A percentile compares a stretch with the other conserved stretches of the same genome.
Evolutionary conservation across 2,329 filamentous ascomycete species (phyloP).

Genomic region (Neonectria coccinea): DNA sequence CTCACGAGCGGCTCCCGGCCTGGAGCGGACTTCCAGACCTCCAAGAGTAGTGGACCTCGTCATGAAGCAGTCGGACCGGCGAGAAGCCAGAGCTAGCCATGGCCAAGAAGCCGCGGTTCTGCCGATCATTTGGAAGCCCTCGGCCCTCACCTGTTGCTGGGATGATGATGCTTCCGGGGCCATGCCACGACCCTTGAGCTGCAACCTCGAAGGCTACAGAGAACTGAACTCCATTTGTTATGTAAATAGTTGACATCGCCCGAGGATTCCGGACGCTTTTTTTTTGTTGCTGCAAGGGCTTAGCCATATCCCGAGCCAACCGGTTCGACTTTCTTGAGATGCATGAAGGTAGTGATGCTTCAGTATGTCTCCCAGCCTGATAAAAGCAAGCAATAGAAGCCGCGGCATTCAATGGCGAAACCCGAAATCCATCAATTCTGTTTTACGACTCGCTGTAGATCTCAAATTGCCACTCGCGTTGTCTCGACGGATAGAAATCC

Average conservation of each 20-base stretch:
- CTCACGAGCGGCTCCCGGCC: conserved; percentile 7
- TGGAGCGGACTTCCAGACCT: background rate
- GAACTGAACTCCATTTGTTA: background rate
- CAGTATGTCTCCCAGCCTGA: background rate
- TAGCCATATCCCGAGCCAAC: background rate
- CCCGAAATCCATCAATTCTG: background rate
- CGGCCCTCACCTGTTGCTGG: background rate
- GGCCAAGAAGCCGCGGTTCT: background rate
- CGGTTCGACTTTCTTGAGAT: background rate
- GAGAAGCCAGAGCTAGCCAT: background rate
- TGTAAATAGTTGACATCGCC: background rate
- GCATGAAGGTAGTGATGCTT: background rate
- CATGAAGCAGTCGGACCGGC: background rate
- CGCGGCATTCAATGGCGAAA: background rate
- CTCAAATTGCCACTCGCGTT: background rate
- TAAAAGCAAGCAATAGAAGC: background rate
- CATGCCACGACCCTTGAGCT: background rate
- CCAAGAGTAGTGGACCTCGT: background rate
- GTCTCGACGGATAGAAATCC: background rate
- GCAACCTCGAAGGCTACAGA: too few relatives aligned
- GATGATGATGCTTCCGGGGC: background rate
- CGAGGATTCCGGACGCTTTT: background rate
- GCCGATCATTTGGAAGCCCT: background rate
- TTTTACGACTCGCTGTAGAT: background rate
- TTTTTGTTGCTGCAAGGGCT: background rate